Evolutionary conservation across 2,329 filamentous ascomycete species (phyloP).

Genomic region (Talaromyces sp.): DNA sequence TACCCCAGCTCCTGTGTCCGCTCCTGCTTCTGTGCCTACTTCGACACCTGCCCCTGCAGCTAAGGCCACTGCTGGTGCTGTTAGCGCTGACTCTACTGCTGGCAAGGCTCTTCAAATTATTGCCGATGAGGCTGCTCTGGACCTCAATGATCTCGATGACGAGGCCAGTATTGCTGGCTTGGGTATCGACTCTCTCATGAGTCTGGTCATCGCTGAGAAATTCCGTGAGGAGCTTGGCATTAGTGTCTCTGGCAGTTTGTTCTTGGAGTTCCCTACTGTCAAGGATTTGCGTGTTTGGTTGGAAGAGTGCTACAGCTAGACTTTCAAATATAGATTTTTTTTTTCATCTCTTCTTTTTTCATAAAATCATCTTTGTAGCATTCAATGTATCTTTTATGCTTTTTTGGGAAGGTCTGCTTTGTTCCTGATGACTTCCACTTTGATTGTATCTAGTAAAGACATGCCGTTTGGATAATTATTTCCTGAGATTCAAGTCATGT

Average conservation of each 20-base stretch:
- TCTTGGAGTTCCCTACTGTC: conserved; percentile 8
- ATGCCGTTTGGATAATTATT: not conserved
- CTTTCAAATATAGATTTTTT: conserved; percentile 27
- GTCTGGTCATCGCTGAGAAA: conserved; percentile 26
- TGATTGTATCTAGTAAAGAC: not conserved
- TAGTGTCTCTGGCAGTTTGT: conserved; percentile 19
- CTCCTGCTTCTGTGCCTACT: not conserved
- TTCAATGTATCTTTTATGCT: not conserved
- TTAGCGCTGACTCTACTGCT: not conserved
- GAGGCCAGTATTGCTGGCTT: conserved; percentile 21
- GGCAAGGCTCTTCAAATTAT: not conserved
- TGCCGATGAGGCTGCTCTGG: not conserved
- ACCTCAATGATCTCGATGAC: not conserved
- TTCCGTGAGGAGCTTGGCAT: conserved; percentile 28
- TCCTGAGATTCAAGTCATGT: not conserved
- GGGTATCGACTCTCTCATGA: conserved; percentile 35
- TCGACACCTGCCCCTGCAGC: not conserved
- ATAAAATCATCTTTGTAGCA: not conserved
- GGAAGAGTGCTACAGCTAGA: conserved; percentile 34
- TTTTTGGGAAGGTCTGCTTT: not conserved
- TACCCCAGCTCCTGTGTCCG: not conserved
- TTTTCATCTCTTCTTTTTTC: not conserved
- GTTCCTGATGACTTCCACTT: not conserved
- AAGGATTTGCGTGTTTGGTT: not conserved
- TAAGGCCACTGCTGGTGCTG: not conserved